These are phyloP conservation scores for Neckera pumila DNA, from an alignment of 225 moss, liverwort and hornwort species.

Conservation along the genomic window DNA sequence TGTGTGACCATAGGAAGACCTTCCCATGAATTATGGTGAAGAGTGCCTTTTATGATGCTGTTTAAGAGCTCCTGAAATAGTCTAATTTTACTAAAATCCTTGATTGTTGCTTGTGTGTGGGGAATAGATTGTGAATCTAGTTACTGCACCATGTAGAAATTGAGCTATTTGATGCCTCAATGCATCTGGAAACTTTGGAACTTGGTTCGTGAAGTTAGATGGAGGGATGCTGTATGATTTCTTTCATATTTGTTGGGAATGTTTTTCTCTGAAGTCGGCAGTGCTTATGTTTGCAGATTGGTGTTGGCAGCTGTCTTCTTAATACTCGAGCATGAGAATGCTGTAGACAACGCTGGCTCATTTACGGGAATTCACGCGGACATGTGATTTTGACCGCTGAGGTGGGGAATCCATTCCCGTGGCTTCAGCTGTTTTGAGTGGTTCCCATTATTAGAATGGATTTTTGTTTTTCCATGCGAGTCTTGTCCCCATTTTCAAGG, in stretches of 20 bases:
- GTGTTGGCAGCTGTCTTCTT: constrained; percentile 42
- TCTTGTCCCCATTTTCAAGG: background rate
- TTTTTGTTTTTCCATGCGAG: background rate
- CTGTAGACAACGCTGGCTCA: background rate
- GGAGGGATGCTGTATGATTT: background rate
- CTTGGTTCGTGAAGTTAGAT: background rate
- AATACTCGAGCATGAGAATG: constrained; percentile 38
- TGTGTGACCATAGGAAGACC: background rate
- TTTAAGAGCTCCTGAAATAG: background rate
- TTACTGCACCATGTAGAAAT: background rate
- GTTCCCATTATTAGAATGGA: background rate
- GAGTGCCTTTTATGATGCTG: background rate
- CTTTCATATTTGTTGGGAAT: background rate
- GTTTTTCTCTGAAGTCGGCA: background rate
- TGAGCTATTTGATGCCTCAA: background rate
- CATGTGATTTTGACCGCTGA: constrained; percentile 18
- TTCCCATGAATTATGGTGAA: background rate
- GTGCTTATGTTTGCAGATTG: constrained; percentile 30
- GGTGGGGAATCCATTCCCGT: background rate
- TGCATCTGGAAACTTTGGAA: background rate
- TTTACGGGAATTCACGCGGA: constrained; percentile 25
- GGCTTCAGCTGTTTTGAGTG: background rate
- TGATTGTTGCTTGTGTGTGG: background rate
- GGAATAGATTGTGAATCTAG: background rate
- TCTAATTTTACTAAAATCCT: background rate